Conservation (phyloP, 805 yeast genomes). For the Saturnispora silvae region DNA sequence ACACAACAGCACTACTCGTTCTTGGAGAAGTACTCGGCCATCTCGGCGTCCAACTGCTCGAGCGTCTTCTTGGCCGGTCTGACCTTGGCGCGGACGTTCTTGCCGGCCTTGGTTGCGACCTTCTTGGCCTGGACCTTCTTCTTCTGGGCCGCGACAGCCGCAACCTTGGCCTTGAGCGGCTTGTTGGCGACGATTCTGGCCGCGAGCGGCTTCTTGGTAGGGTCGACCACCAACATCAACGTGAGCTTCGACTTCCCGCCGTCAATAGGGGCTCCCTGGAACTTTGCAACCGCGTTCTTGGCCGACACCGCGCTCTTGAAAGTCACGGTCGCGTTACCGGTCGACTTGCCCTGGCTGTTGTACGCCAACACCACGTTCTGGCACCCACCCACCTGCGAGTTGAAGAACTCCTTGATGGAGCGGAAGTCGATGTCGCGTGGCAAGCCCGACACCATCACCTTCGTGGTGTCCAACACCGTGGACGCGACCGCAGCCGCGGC, state of each 20-base stretch:
- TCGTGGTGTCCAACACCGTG: constrained; percentile 43
- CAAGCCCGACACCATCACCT: constrained; percentile 54
- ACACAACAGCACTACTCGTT: constrained; percentile 28
- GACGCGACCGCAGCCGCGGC: constrained; percentile 19
- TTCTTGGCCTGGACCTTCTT: constrained; percentile 1
- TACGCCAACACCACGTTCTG: constrained; percentile 59
- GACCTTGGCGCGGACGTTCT: constrained; percentile 12
- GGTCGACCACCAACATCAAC: constrained; percentile 77
- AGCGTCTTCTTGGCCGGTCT: constrained; percentile 52
- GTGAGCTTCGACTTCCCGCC: constrained; percentile 69
- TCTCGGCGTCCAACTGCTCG: constrained; percentile 94
- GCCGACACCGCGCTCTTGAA: constrained; percentile 67
- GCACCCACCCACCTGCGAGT: constrained; percentile 80
- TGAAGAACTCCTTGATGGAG: constrained; percentile 66
- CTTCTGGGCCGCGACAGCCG: constrained; percentile 39
- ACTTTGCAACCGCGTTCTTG: constrained; percentile 64
- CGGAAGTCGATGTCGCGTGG: constrained; percentile 80
- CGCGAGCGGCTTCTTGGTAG: constrained; percentile 63
- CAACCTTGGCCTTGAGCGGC: constrained; percentile 26
- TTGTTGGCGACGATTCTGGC: constrained; percentile 47
- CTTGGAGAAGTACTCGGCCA: constrained; percentile 87
- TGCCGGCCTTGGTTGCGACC: constrained; percentile 1
- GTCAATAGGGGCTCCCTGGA: constrained; percentile 90
- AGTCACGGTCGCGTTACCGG: constrained; percentile 82
- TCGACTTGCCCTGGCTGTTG: constrained; percentile 81